Evolutionary conservation across 768 basidiomycete species (phyloP), one percentile per base, ranked within the genome.

Genomic region (Suillus brevipes): DNA sequence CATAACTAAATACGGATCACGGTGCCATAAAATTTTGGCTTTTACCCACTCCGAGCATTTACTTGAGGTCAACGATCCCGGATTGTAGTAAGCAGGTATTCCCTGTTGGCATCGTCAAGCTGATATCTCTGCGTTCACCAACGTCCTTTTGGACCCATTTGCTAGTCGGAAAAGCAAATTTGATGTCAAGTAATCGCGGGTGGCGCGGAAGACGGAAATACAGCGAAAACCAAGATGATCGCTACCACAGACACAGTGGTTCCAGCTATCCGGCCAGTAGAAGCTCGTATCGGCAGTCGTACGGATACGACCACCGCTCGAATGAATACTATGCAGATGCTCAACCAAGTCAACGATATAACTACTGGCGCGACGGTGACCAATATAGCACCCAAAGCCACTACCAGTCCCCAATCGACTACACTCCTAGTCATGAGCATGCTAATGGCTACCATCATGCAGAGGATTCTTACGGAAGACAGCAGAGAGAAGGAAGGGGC

Each of bases 351-450:
- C 40, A 18, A 18, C 18, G 28, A 31, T 59, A 20, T 31, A 31
- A 59, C 25, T 42, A 59, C 58, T 59, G 58, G 58, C 58, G 38
- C 18, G 18, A 59, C 5, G 7, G 18, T 59, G 58, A 42, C 12
- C 23, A 28, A 40, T n/a, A 31, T 59, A 6, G 28, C 18, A 1
- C 40, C 25, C 58, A 28, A 28, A 42, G 31, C 18, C 18, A 31
- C 10, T 8, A 28, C 23, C 58, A 31, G 25, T 20, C 58, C 25
- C 9, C 57, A 25, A 3, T 10, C 38, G 16, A 58, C 38, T 18
- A 58, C 25, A 25, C 8, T 20, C 40, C 40, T 40, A 28, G 23
- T 42, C 25, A 31, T 59, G 25, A 43, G 20, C 25, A 42, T 42
- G 18, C 23, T 7, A 20, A 59, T 28, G 58, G 5, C 40, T 31